These are phyloP conservation scores for Cyclaneusma minus DNA, from an alignment of 2,329 filamentous ascomycete genomes.

Conservation along the genomic window DNA sequence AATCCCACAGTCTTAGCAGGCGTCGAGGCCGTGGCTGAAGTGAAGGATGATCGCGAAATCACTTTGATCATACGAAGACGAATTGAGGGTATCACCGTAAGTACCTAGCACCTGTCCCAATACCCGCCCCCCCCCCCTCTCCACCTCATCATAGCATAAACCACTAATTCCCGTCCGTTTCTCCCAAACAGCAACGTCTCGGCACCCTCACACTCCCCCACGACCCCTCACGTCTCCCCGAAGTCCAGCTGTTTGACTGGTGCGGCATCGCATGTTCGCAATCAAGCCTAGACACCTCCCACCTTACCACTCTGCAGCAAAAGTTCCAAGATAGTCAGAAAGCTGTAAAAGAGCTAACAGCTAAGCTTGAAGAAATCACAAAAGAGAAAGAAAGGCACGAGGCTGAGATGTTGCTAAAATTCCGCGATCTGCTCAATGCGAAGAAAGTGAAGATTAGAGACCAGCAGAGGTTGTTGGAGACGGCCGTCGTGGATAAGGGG, in stretches of 20 bases:
- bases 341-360: conserved; percentile 40
- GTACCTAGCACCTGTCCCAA: conserved; percentile 12
- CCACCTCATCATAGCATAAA: conserved; percentile 2
- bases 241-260: conserved; percentile 56
- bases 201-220: conserved; percentile 44
- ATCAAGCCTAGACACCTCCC: conserved; percentile 5
- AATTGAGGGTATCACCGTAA: conserved; percentile 52
- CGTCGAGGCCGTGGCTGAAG: conserved; percentile 44
- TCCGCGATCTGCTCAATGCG: conserved; percentile 55
- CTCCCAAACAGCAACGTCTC: conserved; percentile 56
- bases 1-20: conserved; percentile 38
- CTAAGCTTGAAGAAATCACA: conserved; percentile 50
- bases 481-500: conserved; percentile 6
- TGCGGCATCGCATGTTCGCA: conserved; percentile 38
- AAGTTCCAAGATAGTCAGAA: conserved; percentile 32
- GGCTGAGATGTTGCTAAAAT: conserved; percentile 50
- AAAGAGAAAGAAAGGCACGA: conserved; percentile 53
- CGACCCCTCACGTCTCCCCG: conserved; percentile 31
- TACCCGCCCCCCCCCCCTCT: conserved; percentile 3
- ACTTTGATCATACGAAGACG: conserved; percentile 49
- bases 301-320: conserved; percentile 20
- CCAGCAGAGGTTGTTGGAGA: conserved; percentile 45
- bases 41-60: conserved; percentile 34
- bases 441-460: conserved; percentile 70
- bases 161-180: conserved; percentile 11